phyloP scores from a whole-genome alignment of 1,284 basidiomycete species.

The Naganishia sp. region DNA sequence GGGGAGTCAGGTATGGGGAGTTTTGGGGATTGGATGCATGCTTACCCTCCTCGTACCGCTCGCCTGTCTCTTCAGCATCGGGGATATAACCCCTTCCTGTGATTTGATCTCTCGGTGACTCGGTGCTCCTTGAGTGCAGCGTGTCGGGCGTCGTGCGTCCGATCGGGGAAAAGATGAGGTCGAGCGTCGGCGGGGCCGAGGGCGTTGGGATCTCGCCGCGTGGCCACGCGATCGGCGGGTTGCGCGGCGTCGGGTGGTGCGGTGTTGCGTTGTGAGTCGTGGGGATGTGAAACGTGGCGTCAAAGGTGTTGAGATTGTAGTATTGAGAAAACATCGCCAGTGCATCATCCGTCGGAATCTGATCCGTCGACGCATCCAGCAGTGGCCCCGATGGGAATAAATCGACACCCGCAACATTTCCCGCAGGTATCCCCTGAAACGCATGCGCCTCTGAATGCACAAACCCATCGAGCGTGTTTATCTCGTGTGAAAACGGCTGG shows the following conservation, averaged over 20 bases:
- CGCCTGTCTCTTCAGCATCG: background rate
- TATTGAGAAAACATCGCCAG: conserved; percentile 12
- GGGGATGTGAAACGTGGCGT: background rate
- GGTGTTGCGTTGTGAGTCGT: background rate
- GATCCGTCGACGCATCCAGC: background rate
- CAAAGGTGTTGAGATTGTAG: background rate
- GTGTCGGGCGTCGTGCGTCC: too few relatives aligned
- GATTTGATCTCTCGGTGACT: background rate
- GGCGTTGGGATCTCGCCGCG: background rate
- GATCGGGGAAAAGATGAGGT: conserved; percentile 8
- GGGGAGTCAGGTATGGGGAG: background rate
- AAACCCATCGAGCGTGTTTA: too few relatives aligned
- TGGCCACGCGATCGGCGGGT: background rate
- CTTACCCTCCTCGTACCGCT: conserved; percentile 13
- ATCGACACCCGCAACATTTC: too few relatives aligned
- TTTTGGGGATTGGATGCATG: background rate
- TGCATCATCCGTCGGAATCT: background rate
- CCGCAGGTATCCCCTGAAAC: too few relatives aligned
- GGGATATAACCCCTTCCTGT: background rate
- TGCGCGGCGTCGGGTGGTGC: too few relatives aligned
- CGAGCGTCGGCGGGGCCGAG: conserved; percentile 2
- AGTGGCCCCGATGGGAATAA: too few relatives aligned
- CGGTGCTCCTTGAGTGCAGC: background rate
- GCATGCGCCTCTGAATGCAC: too few relatives aligned
- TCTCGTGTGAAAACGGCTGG: too few relatives aligned